phyloP scores from a whole-genome alignment of 2,329 filamentous ascomycete genomes.

The Periconia sp. region DNA sequence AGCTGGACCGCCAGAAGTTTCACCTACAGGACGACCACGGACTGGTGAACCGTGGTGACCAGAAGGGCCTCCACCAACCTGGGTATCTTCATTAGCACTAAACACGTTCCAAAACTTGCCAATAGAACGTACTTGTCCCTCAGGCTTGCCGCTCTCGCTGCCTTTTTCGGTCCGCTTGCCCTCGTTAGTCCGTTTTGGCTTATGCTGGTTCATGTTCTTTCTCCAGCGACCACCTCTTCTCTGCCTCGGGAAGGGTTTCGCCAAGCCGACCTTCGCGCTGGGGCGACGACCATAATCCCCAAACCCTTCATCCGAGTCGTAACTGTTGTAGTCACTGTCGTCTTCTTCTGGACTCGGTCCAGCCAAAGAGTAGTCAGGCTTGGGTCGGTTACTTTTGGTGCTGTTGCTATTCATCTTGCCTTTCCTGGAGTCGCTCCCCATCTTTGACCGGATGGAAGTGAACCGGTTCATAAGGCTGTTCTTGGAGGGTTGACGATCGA shows the following conservation, averaged over 20 bases:
- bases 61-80: conserved; percentile 10
- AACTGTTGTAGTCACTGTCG: conserved; percentile 7
- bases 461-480: conserved; percentile 10
- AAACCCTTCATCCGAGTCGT: conserved; percentile 12
- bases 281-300: conserved; percentile 9
- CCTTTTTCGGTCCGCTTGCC: conserved; percentile 2
- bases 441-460: conserved; percentile 9
- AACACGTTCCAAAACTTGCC: too few species aligned
- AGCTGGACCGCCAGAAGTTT: conserved; percentile 11
- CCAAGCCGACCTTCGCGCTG: conserved; percentile 2
- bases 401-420: neutral
- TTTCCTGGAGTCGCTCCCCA: neutral
- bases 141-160: conserved; percentile 8
- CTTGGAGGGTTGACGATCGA: conserved; percentile 1
- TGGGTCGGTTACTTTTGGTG: conserved; percentile 1
- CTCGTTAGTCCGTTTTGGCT: neutral
- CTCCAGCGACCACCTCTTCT: conserved; percentile 8
- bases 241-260: conserved; percentile 8
- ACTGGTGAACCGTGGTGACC: conserved; percentile 10
- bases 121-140: too few species aligned
- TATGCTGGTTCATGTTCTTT: conserved; percentile 2
- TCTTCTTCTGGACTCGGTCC: conserved; percentile 5
- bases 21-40: conserved; percentile 5
- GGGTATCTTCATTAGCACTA: neutral
- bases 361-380: conserved; percentile 11